phyloP scores from a whole-genome alignment of 805 yeast species.

The Suhomyces sp. region DNA sequence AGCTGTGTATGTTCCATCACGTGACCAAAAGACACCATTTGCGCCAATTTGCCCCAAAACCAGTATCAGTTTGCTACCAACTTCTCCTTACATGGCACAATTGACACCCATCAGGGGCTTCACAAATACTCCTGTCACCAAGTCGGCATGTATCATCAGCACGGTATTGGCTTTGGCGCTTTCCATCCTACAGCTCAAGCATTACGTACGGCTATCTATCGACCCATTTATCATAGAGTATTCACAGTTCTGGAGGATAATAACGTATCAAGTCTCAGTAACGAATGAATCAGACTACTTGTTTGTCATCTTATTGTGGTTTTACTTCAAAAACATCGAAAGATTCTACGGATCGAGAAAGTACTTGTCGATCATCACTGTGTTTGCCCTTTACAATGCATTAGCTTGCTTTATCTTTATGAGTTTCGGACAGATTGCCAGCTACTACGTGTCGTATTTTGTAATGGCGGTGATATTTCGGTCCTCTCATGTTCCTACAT shows the following conservation, averaged over 20 bases:
- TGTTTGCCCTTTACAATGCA: conserved; percentile 49
- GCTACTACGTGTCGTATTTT: conserved; percentile 9
- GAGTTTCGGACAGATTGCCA: conserved; percentile 39
- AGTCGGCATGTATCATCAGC: conserved; percentile 29
- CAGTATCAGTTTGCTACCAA: background rate
- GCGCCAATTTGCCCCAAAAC: background rate
- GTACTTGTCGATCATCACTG: conserved; percentile 44
- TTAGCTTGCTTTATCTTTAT: conserved; percentile 34
- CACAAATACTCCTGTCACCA: conserved; percentile 43
- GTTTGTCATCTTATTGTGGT: conserved; percentile 43
- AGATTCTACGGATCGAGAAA: conserved; percentile 55
- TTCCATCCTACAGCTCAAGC: conserved; percentile 45
- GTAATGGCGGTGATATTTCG: conserved; percentile 4
- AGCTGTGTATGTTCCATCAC: background rate
- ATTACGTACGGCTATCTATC: conserved; percentile 39
- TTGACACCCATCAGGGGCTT: conserved; percentile 43
- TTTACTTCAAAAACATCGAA: conserved; percentile 55
- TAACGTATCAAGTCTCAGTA: conserved; percentile 49
- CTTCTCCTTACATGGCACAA: conserved; percentile 25
- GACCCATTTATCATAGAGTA: conserved; percentile 56
- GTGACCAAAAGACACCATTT: background rate
- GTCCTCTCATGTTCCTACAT: conserved; percentile 3
- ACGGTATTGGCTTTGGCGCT: conserved; percentile 38
- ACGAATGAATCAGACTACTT: conserved; percentile 59
- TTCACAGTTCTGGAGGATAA: conserved; percentile 55